Evolutionary conservation across 2,329 filamentous ascomycete species (phyloP).

Genomic region (Penicillium sp.): DNA sequence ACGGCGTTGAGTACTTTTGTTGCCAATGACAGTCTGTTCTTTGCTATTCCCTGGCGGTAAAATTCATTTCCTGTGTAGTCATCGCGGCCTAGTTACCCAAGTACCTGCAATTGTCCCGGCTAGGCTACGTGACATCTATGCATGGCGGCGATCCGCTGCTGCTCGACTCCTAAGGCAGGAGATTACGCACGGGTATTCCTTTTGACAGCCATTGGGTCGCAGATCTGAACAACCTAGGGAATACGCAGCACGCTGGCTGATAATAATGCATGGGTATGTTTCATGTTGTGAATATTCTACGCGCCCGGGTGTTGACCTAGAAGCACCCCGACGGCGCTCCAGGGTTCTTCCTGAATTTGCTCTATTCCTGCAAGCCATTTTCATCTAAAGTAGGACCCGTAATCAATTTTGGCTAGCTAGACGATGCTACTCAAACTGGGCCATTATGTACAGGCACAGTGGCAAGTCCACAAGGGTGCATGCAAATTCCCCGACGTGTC

Average conservation of each 20-base stretch:
- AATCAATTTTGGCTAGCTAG: neutral
- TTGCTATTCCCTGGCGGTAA: slow-evolving; percentile 1
- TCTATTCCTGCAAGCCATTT: neutral
- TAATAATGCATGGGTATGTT: neutral
- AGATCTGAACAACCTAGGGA: neutral
- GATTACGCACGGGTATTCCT: neutral
- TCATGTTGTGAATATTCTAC: neutral
- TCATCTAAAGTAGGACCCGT: neutral
- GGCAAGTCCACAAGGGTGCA: too few species aligned
- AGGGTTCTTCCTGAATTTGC: too few species aligned
- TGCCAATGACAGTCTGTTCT: neutral
- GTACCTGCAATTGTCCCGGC: neutral
- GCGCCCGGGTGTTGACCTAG: too few species aligned
- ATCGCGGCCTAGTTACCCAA: neutral
- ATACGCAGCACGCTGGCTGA: neutral
- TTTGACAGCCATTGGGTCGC: neutral
- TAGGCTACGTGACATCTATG: neutral
- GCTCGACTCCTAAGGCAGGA: neutral
- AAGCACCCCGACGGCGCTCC: too few species aligned
- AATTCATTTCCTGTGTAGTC: slow-evolving; percentile 10
- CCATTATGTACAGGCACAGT: neutral
- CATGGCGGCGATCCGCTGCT: slow-evolving; percentile 9
- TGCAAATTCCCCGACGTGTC: neutral
- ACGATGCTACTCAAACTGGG: neutral
- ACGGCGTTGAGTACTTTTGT: neutral